These are phyloP conservation scores for Epichloe sylvatica DNA, from an alignment of 2,329 filamentous ascomycete genomes.

Conservation along the genomic window DNA sequence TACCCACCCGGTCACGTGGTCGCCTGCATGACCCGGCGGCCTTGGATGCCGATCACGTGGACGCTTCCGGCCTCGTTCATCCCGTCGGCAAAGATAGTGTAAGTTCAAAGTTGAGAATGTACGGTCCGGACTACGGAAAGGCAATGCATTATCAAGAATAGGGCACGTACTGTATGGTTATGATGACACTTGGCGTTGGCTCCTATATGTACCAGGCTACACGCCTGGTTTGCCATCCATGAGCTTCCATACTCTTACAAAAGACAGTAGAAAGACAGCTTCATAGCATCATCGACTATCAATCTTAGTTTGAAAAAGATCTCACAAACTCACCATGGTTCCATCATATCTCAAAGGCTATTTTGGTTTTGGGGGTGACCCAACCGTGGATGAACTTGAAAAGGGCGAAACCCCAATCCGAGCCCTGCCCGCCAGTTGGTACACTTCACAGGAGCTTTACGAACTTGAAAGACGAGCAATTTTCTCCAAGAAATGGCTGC, in stretches of 20 bases:
- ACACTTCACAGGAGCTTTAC: slow-evolving; percentile 37
- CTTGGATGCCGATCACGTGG: slow-evolving; percentile 6
- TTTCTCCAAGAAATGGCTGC: slow-evolving; percentile 43
- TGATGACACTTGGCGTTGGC: too few relatives aligned
- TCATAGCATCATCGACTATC: background rate
- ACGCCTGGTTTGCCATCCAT: background rate
- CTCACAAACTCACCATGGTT: background rate
- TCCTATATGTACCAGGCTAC: background rate
- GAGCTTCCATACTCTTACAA: background rate
- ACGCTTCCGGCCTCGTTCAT: background rate
- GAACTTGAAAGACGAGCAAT: slow-evolving; percentile 42
- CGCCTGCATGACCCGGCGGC: background rate
- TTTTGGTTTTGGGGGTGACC: slow-evolving; percentile 21
- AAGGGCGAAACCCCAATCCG: slow-evolving; percentile 11
- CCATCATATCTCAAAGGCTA: slow-evolving; percentile 21
- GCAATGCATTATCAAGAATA: background rate
- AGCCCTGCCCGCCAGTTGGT: slow-evolving; percentile 37
- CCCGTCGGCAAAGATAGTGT: slow-evolving; percentile 1
- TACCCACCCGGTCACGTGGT: slow-evolving; percentile 4
- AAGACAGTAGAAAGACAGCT: background rate
- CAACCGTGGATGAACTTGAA: slow-evolving; percentile 14
- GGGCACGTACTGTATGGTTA: background rate
- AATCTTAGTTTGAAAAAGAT: background rate
- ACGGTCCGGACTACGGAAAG: background rate
- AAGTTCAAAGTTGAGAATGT: background rate